Conservation (phyloP, 2,329 filamentous ascomycete genomes). For the Fusarium globosum region DNA sequence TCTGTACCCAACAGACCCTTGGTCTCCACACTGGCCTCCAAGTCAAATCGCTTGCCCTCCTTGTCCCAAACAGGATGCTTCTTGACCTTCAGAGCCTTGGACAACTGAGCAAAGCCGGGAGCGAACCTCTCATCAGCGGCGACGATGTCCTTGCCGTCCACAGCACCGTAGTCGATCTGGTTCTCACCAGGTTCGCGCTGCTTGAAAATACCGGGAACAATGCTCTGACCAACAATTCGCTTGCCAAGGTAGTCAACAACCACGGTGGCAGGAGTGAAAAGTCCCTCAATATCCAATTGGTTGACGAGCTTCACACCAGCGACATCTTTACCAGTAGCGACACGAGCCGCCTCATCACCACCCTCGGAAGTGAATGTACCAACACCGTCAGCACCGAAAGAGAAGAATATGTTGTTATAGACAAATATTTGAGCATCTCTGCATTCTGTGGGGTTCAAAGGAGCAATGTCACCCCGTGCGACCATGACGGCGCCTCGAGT, state of each 20-base stretch:
- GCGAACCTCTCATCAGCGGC: conserved; percentile 90
- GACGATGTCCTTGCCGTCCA: conserved; percentile 95
- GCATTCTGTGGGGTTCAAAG: conserved; percentile 92
- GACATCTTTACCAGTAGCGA: conserved; percentile 97
- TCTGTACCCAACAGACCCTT: conserved; percentile 98
- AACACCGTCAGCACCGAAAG: conserved; percentile 96
- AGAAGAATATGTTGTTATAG: conserved; percentile 99
- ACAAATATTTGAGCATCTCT: conserved; percentile 97
- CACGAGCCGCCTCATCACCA: conserved; percentile 93
- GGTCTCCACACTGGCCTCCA: conserved; percentile 96
- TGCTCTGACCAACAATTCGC: conserved; percentile 96
- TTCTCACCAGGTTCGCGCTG: conserved; percentile 97
- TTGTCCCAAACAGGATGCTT: conserved; percentile 98
- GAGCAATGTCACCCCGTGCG: conserved; percentile 89
- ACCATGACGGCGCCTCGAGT: conserved; percentile 92
- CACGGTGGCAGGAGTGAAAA: conserved; percentile 95
- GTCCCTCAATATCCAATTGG: conserved; percentile 92
- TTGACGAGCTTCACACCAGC: conserved; percentile 94
- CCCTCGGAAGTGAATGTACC: conserved; percentile 97
- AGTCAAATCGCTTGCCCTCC: conserved; percentile 86
- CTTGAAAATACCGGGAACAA: conserved; percentile 99
- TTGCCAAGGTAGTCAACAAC: conserved; percentile 98
- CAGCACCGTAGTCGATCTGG: conserved; percentile 98
- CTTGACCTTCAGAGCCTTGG: conserved; percentile 90
- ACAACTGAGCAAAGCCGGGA: conserved; percentile 87